A percentile compares a stretch with the other conserved stretches of the same genome.
Evolutionary conservation across 2,329 filamentous ascomycete genomes (phyloP).

Genomic region (Fusarium sterilihyphosum): DNA sequence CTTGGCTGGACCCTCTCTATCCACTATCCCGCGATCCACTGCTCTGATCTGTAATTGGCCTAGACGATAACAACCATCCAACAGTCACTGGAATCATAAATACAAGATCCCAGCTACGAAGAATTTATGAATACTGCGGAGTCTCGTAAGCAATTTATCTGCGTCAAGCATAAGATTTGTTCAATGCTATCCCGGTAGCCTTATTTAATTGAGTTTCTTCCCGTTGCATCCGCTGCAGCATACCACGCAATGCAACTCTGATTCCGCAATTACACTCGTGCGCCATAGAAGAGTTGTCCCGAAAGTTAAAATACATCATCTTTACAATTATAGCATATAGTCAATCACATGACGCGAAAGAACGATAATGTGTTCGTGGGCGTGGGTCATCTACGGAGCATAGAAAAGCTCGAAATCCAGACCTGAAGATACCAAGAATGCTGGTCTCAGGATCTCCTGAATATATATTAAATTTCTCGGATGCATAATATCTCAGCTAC

Average conservation of each 20-base stretch:
- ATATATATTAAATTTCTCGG: no score
- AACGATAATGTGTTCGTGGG: neutral
- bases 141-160: rapidly evolving
- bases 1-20: neutral
- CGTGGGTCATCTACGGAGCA: neutral
- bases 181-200: no score
- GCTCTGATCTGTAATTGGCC: neutral
- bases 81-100: neutral
- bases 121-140: neutral
- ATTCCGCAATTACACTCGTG: neutral
- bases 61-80: rapidly evolving
- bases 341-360: neutral
- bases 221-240: neutral
- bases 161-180: no score
- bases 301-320: neutral
- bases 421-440: neutral
- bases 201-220: neutral
- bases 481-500: no score
- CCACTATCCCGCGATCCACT: neutral
- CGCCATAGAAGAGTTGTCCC: rapidly evolving
- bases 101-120: neutral
- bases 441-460: rapidly evolving
- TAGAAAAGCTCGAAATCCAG: no score
- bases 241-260: neutral
- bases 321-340: rapidly evolving